Percentiles rank a stretch among this genome's conserved stretches.
phyloP scores from a whole-genome alignment of 306 rosid genomes.

The Canavalia ensiformis region DNA sequence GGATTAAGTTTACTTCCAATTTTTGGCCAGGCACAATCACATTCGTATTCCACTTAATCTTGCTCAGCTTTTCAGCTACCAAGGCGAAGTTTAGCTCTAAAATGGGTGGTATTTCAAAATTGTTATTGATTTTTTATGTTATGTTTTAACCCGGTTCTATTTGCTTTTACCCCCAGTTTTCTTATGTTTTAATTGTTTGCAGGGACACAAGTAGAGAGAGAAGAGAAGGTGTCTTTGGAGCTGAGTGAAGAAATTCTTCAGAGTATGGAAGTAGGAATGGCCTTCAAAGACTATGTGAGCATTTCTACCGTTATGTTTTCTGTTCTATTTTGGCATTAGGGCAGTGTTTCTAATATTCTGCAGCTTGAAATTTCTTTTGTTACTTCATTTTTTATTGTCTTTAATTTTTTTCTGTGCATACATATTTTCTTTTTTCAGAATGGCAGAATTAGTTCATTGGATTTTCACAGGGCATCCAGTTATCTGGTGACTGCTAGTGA shows the following conservation, averaged over 20 bases:
- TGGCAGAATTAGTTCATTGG: constrained; percentile 90
- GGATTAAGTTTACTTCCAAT: background rate
- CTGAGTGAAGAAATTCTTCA: constrained; percentile 92
- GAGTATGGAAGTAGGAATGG: constrained; percentile 99
- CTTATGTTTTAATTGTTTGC: background rate
- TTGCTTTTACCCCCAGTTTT: background rate
- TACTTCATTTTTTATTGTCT: background rate
- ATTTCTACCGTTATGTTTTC: background rate
- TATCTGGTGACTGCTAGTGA: constrained; percentile 97
- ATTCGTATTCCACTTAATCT: constrained; percentile 14
- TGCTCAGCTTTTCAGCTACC: background rate
- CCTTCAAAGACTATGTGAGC: constrained; percentile 87
- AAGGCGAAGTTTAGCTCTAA: background rate
- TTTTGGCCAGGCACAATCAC: background rate
- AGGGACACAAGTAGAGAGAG: constrained; percentile 79
- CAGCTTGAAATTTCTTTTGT: constrained; percentile 1
- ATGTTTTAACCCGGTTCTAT: background rate
- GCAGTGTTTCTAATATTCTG: background rate
- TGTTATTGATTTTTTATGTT: background rate
- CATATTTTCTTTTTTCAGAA: constrained; percentile 56
- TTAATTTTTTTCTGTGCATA: background rate
- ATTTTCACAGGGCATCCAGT: constrained; percentile 85
- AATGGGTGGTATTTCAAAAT: constrained; percentile 66
- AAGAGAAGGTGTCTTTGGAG: constrained; percentile 93
- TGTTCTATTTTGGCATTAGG: background rate